phyloP scores from a whole-genome alignment of 441 rosid species.

The Corymbia citriodora region DNA sequence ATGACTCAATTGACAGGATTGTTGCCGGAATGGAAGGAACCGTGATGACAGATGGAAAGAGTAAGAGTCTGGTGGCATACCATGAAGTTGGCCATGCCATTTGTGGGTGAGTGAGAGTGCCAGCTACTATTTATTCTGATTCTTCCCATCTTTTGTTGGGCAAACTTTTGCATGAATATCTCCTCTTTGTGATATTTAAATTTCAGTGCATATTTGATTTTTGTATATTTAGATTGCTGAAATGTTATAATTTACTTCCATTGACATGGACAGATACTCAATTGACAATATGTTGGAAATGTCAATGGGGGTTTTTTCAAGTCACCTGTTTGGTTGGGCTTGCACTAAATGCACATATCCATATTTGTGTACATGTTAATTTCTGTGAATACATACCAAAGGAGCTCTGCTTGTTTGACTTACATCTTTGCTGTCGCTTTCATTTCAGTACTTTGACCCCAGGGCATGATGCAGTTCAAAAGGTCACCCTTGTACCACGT shows the following conservation, averaged over 20 bases:
- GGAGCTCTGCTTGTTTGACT: not conserved
- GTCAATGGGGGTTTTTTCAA: not conserved
- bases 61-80: conserved; percentile 94
- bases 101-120: conserved; percentile 59
- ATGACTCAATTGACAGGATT: conserved; percentile 95
- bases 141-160: not conserved
- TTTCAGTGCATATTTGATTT: not conserved
- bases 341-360: not conserved
- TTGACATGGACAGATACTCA: not conserved
- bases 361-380: not conserved
- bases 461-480: conserved; percentile 93
- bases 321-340: not conserved
- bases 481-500: conserved; percentile 84
- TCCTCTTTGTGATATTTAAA: not conserved
- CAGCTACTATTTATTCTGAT: not conserved
- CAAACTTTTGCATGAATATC: not conserved
- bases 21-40: conserved; percentile 99
- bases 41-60: conserved; percentile 95
- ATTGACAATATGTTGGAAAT: not conserved
- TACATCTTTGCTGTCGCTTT: not conserved
- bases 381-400: not conserved
- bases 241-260: not conserved
- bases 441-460: conserved; percentile 80
- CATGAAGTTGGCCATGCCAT: conserved; percentile 96
- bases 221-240: not conserved